phyloP scores from a whole-genome alignment of 2,329 filamentous ascomycete species.

The Lachnellula cervina region DNA sequence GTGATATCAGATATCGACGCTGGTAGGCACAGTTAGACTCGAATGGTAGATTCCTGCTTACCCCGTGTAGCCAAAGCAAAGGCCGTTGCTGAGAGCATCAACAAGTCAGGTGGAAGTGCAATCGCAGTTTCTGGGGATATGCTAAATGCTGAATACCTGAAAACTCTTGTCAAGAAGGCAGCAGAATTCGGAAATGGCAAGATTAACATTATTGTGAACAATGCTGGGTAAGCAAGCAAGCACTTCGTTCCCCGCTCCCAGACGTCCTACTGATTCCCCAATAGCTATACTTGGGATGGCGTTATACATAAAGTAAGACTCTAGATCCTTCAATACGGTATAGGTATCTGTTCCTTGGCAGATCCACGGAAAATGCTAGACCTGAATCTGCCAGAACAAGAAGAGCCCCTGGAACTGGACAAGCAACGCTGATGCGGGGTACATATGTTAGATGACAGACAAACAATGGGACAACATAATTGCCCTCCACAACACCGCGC shows the following conservation, averaged over 20 bases:
- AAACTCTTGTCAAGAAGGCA: conserved; percentile 65
- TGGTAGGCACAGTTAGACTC: conserved; percentile 37
- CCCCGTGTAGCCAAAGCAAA: conserved; percentile 58
- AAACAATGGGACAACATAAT: conserved; percentile 90
- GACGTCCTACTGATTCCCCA: neutral
- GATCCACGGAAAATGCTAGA: conserved; percentile 9
- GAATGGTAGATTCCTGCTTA: conserved; percentile 16
- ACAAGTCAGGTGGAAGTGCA: conserved; percentile 57
- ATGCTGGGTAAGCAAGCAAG: conserved; percentile 53
- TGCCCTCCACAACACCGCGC: conserved; percentile 75
- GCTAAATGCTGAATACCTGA: conserved; percentile 64
- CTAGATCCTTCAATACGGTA: conserved; percentile 10
- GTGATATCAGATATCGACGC: conserved; percentile 79
- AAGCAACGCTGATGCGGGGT: neutral
- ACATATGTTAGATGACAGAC: conserved; percentile 66
- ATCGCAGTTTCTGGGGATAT: conserved; percentile 74
- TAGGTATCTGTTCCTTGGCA: conserved; percentile 11
- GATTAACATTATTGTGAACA: conserved; percentile 89
- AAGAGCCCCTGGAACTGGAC: too few species aligned
- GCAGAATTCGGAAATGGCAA: conserved; percentile 81
- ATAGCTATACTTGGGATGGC: conserved; percentile 77
- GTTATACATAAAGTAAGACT: conserved; percentile 71
- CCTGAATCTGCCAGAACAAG: conserved; percentile 1
- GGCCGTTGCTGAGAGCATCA: conserved; percentile 66
- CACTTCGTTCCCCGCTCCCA: neutral